Percentiles rank a stretch among this genome's conserved stretches.
Evolutionary conservation across 179 eudicot species (phyloP).

Genomic region (Monotropa hypopitys): DNA sequence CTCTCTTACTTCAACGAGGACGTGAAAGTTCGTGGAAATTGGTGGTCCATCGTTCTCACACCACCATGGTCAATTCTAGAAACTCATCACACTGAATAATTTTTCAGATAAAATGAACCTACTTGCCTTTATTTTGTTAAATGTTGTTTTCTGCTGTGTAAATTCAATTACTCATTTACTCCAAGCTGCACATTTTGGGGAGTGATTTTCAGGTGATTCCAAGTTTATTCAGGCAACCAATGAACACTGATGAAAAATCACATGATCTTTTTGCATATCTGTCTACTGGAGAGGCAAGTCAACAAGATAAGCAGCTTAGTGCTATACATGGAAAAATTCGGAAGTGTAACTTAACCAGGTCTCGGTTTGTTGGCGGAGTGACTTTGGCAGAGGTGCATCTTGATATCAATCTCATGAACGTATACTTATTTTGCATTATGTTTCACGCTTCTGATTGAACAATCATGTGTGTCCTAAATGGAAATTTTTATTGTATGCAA

Average conservation of each 20-base stretch:
- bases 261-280: slow-evolving; percentile 58
- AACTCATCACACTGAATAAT: background rate
- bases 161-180: background rate
- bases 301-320: slow-evolving; percentile 17
- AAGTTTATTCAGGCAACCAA: slow-evolving; percentile 23
- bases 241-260: slow-evolving; percentile 24
- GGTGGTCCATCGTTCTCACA: background rate
- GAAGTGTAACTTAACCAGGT: slow-evolving; percentile 56
- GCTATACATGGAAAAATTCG: slow-evolving; percentile 31
- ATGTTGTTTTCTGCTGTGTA: background rate
- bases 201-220: slow-evolving; percentile 63
- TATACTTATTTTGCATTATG: background rate
- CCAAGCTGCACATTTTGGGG: background rate
- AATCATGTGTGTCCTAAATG: background rate
- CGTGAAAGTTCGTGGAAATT: background rate
- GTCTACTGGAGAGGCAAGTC: slow-evolving; percentile 27
- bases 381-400: slow-evolving; percentile 56
- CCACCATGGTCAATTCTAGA: background rate
- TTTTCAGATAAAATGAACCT: too few species aligned
- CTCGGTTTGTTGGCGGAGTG: slow-evolving; percentile 34
- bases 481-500: background rate
- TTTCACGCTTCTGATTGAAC: background rate
- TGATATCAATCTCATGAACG: background rate
- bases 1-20: background rate
- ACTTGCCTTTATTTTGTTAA: background rate